Evolutionary conservation across 345 rosid genomes (phyloP), one percentile per base, ranked within the genome.

Genomic region (Punica granatum): DNA sequence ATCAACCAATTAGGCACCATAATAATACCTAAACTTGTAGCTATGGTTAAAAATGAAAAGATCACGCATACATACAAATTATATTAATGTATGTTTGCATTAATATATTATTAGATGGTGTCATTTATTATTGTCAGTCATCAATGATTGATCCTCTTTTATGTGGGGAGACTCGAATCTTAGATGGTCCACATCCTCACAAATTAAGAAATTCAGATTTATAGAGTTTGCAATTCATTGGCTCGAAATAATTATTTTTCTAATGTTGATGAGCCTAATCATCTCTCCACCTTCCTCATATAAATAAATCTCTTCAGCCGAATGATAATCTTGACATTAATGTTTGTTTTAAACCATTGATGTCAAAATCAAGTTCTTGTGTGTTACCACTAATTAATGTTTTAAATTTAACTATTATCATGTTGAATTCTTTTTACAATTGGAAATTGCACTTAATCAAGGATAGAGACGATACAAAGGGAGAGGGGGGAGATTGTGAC

Each of bases 131-230:
- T 37, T 69, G 46, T 56, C 63, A 69, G 44, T 63, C 75, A 74
- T 82, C 82, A 82, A 85, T 90, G 80, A 90, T 90, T 81, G 84
- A 75, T 79, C 54, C 77, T 65, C 79, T 76, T 78, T 79, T 51
- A 43, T 23, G 74, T 66, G 76, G 75, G 75, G 72, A n/a, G n/a
- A 68, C 66, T 69, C 70, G 61, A 71, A 78, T 77, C 77, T 78
- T 70, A 72, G 51, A 21, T 72, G 83, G 78, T 14, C 77, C 79
- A 70, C 63, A 34, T 19, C 54, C 68, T 74, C 77, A 70, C 67
- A 67, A 69, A 72, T 71, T 75, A 73, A 78, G 15, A 15, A 48
- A 33, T 39, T 39, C 74, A 70, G 64, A 56, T 64, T 69, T 33
- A 39, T 72, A 4, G 6, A 37, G 41, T 48, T 37, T 51, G 43